These are phyloP conservation scores for Penicillium palitans DNA, from an alignment of 2,329 filamentous ascomycete genomes.

Conservation along the genomic window DNA sequence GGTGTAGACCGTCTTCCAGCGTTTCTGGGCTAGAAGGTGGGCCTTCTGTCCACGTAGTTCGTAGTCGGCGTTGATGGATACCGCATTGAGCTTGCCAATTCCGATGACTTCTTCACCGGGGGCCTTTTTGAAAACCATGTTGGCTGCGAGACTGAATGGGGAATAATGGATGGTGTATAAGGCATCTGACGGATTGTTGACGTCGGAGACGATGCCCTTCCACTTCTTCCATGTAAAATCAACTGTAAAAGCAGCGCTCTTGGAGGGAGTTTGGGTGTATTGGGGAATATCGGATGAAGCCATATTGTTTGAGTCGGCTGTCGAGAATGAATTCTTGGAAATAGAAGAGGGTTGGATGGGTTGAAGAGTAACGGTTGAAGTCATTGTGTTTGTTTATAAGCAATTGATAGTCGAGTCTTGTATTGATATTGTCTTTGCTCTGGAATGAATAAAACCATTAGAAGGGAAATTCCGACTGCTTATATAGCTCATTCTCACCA, in stretches of 20 bases:
- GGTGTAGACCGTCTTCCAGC: conserved; percentile 31
- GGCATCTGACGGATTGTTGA: conserved; percentile 16
- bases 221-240: conserved; percentile 33
- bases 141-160: conserved; percentile 10
- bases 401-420: not conserved
- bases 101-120: conserved; percentile 21
- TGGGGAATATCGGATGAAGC: not conserved
- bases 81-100: conserved; percentile 22
- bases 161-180: conserved; percentile 28
- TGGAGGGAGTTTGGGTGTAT: not conserved
- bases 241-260: conserved; percentile 18
- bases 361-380: not conserved
- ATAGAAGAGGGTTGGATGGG: not conserved
- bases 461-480: not conserved
- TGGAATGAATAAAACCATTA: not conserved
- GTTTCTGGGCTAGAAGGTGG: conserved; percentile 28
- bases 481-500: conserved; percentile 4
- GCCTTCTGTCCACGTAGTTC: conserved; percentile 26
- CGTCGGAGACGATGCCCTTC: conserved; percentile 22
- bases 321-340: not conserved
- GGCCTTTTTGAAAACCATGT: conserved; percentile 22
- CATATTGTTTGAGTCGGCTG: not conserved
- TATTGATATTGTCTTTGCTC: not conserved
- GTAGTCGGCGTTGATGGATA: conserved; percentile 33
- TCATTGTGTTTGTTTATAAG: not conserved